phyloP scores from a whole-genome alignment of 345 rosid genomes.

The Linum trigynum region DNA sequence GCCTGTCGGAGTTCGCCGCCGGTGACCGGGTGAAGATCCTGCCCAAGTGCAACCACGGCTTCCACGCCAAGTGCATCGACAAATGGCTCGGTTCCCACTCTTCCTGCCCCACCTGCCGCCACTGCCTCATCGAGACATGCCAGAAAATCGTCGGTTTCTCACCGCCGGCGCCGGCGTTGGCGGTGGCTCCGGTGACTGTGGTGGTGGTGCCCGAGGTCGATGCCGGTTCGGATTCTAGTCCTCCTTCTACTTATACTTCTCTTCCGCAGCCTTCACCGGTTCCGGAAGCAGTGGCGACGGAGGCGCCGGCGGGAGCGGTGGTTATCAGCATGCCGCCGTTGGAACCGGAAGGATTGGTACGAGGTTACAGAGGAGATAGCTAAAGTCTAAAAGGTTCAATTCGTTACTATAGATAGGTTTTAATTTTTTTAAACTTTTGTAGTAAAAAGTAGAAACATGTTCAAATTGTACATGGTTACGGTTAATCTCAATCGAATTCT shows the following conservation, averaged over 20 bases:
- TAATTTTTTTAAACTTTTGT: no score
- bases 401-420: no score
- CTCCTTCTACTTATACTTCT: background rate
- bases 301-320: background rate
- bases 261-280: background rate
- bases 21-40: slow-evolving; percentile 26
- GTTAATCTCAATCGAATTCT: no score
- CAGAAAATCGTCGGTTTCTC: background rate
- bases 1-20: slow-evolving; percentile 18
- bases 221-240: background rate
- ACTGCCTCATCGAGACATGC: background rate
- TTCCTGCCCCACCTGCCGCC: slow-evolving; percentile 25
- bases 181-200: background rate
- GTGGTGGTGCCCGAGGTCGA: background rate
- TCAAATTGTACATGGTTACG: no score
- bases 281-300: background rate
- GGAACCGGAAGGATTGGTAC: background rate
- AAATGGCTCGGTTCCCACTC: slow-evolving; percentile 29
- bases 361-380: background rate
- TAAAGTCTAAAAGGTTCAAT: background rate
- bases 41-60: slow-evolving; percentile 22
- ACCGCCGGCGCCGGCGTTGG: background rate
- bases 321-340: background rate
- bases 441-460: no score
- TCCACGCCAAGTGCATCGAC: slow-evolving; percentile 24